Base-by-base conservation (phyloP, 1,284 basidiomycete species). In the Sanghuangporus sanghuang region DNA sequence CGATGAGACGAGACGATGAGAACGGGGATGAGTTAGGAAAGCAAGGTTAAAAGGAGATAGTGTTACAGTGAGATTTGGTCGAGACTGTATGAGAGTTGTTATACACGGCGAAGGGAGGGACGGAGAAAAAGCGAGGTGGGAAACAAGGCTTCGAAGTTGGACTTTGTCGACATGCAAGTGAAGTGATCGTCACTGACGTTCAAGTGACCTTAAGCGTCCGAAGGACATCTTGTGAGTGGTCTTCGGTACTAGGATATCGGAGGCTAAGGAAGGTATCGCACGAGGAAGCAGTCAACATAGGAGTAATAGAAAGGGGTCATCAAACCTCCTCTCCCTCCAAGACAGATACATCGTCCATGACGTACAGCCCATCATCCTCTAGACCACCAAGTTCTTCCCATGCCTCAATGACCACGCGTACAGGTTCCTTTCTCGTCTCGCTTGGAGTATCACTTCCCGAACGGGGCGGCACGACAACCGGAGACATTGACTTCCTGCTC, bases 361-460 rank as follows among this genome's bases (percentile, higher is more conserved):
- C 53, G 36, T 54, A 54, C 18, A 54, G 16, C 18, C 53, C 53
- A 36, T 54, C 53, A 38, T 54, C 53, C 16, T 54, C 53, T 2
- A 54, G 35, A 6, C 53, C 32, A 54, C 27, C 53, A 11, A 36
- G 16, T 18, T 54, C 53, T 14, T 54, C 53, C 53, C 53, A 54
- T 54, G 35, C 53, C 32, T 27, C 11, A 3, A 18, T 4, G 14
- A 54, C 53, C 8, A 38, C 32, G 12, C 32, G 32, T 18, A 54
- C 53, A 38, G 38, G 32, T 4, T 38, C 53, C 53, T 54, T 54
- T n/a, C 23, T 18, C 7, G 6, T 9, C 32, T 59, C 57, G 21
- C 57, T 59, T 18, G 44, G 44, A 21, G 57, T 46, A n/a, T 59
- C 44, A 48, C 44, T 49, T 38, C 35, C 57, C 16, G 57, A 59